Evolutionary conservation across 768 basidiomycete species (phyloP), one percentile per base, ranked within the genome.

Genomic region (Collybia nuda): DNA sequence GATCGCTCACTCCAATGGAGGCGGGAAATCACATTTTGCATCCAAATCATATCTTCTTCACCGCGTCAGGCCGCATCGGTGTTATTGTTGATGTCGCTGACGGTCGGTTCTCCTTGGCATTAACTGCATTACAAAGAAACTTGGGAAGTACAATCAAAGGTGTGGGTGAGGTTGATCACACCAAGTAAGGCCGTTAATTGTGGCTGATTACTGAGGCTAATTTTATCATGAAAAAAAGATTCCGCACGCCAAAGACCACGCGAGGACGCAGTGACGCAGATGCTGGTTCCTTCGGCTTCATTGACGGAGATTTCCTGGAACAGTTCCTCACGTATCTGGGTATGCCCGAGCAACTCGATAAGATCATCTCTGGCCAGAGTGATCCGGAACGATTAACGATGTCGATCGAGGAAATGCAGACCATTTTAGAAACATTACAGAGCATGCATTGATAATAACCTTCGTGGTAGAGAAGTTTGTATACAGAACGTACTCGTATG

Each of bases 241-340:
- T 79, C 65, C 79, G 93, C 45, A 74, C 88, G 0, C 90, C 91
- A 0, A 81, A 80, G 55, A 80, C 72, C 35, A 70, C 70, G 0
- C 62, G 69, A 19, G 83, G 86, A 6, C 72, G 74, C 19, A 82
- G 77, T 43, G 87, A 90, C 57, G 72, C 77, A 6, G 79, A 85
- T 26, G 58, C 66, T 22, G 57, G 76, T 1, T 77, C 87, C 1
- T 77, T 75, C 36, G 93, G 92, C 14, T 93, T 97, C 75, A 72
- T 97, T 23, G 93, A 97, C 53, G 94, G 93, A 1, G 88, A 91
- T 61, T 89, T 93, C 55, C 62, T 97, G 17, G 90, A 94, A 65
- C 68, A 72, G 17, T 84, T 88, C 64, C 72, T 86, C 46, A 67
- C 66, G 15, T 70, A 75, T 42, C 37, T 70, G 32, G 63, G 59